These are phyloP conservation scores for Heliamphora exappendiculata DNA, from an alignment of 148 eudicot genomes.

Conservation along the genomic window DNA sequence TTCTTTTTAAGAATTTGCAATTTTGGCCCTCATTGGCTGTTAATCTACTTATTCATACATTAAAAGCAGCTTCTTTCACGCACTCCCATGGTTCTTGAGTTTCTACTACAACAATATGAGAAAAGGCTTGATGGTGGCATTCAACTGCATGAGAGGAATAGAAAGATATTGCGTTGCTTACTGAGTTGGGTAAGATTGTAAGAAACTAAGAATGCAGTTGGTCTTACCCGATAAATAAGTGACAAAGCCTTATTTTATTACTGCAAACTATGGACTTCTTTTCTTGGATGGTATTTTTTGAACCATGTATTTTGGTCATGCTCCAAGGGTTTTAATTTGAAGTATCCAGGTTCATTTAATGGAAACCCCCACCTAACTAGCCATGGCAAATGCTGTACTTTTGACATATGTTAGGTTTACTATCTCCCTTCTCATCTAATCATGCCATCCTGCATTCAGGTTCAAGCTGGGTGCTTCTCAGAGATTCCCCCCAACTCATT, in stretches of 20 bases:
- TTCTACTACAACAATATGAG: slow-evolving; percentile 70
- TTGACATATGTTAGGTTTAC: background rate
- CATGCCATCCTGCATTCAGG: slow-evolving; percentile 41
- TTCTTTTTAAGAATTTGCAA: background rate
- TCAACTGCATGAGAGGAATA: slow-evolving; percentile 58
- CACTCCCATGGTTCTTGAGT: slow-evolving; percentile 80
- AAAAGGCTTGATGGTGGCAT: slow-evolving; percentile 43
- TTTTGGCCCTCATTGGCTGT: background rate
- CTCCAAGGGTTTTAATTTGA: background rate
- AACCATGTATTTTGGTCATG: background rate
- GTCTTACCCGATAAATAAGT: background rate
- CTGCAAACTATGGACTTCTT: background rate
- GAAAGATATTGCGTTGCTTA: slow-evolving; percentile 85
- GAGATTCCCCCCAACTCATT: slow-evolving; percentile 66
- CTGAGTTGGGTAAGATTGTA: slow-evolving; percentile 78
- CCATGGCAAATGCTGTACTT: background rate
- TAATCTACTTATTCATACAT: slow-evolving; percentile 18
- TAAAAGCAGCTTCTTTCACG: slow-evolving; percentile 74
- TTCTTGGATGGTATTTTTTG: background rate
- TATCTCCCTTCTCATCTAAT: background rate
- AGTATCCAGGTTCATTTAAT: background rate
- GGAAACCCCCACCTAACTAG: background rate
- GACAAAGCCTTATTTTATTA: background rate
- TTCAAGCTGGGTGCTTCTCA: slow-evolving; percentile 88
- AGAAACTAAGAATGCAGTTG: background rate